Evolutionary conservation across 306 rosid genomes (phyloP).

Genomic region (Leucaena leucocephala): DNA sequence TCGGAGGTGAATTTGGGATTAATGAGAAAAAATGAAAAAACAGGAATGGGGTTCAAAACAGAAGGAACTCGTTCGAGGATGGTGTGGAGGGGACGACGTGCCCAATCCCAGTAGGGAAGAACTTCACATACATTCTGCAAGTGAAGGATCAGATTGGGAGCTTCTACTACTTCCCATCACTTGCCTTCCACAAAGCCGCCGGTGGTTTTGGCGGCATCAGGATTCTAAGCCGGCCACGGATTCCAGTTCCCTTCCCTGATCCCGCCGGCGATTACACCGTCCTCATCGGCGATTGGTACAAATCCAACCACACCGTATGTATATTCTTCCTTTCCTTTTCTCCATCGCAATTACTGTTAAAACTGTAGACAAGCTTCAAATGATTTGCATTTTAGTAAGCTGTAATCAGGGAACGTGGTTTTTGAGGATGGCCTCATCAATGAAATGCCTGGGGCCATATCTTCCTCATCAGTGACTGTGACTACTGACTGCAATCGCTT

Average conservation of each 20-base stretch:
- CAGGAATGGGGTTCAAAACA: conserved; percentile 90
- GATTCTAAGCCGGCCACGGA: conserved; percentile 87
- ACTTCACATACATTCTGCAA: conserved; percentile 89
- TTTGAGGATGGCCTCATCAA: background rate
- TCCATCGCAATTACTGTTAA: too few species aligned
- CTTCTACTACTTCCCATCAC: conserved; percentile 88
- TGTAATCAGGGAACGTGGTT: background rate
- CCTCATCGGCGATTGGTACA: conserved; percentile 96
- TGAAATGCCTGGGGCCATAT: background rate
- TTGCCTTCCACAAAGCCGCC: conserved; percentile 91
- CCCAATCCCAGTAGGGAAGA: conserved; percentile 86
- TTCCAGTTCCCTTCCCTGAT: conserved; percentile 91
- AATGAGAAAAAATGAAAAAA: background rate
- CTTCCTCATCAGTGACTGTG: background rate
- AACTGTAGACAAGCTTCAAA: background rate
- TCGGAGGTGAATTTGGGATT: too few species aligned
- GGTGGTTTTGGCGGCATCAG: conserved; percentile 98
- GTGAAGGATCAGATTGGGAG: conserved; percentile 97
- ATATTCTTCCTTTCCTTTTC: background rate
- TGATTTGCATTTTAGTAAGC: background rate
- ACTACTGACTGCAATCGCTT: background rate
- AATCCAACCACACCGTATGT: conserved; percentile 79
- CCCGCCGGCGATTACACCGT: conserved; percentile 86
- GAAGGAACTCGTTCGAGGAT: conserved; percentile 87
- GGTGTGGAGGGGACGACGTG: conserved; percentile 90